Percentiles rank a stretch among this genome's conserved stretches.
These are phyloP conservation scores for Lycium barbarum DNA, from an alignment of 257 asterid genomes.

Conservation along the genomic window DNA sequence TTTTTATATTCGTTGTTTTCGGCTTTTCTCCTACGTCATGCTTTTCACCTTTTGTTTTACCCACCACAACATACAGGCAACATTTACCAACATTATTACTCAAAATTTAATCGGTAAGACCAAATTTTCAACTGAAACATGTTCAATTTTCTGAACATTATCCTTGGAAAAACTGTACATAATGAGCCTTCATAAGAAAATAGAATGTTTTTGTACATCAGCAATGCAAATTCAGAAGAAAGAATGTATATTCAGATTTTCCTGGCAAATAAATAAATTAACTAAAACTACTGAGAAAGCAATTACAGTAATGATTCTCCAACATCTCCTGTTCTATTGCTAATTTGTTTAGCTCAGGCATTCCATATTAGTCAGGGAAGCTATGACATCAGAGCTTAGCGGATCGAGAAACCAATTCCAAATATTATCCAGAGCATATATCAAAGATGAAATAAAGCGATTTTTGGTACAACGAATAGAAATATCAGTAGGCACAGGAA, in stretches of 20 bases:
- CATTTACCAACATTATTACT: neutral
- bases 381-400: conserved; percentile 20
- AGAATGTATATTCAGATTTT: neutral
- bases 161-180: neutral
- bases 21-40: neutral
- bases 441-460: neutral
- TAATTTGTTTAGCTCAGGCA: neutral
- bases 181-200: neutral
- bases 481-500: neutral
- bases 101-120: neutral
- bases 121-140: neutral
- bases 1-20: neutral
- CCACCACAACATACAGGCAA: neutral
- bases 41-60: too few species aligned
- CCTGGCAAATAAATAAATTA: neutral
- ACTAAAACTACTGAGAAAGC: neutral
- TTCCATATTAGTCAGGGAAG: conserved; percentile 27
- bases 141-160: neutral
- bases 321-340: too few species aligned
- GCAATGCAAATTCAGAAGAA: neutral
- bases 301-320: neutral
- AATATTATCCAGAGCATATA: conserved; percentile 2
- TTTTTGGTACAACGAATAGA: neutral
- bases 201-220: neutral
- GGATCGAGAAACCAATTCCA: conserved; percentile 27